Evolutionary conservation across 352 stramenopile genomes (phyloP).

Genomic region (Phytophthora pluvialis): DNA sequence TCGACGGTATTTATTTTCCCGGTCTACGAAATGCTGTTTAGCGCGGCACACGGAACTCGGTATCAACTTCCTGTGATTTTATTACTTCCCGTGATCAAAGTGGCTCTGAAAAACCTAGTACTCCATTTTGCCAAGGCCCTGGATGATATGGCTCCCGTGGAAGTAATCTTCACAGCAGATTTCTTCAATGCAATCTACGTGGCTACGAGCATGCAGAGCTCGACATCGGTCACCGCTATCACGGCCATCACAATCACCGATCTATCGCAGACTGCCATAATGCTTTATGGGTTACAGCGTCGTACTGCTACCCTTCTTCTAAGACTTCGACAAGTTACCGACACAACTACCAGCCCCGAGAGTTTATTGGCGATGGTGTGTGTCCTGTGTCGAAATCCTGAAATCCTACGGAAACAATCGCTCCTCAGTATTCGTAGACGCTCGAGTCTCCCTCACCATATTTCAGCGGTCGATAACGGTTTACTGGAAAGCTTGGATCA

Average conservation of each 20-base stretch:
- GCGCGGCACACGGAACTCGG: not conserved
- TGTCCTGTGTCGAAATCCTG: not conserved
- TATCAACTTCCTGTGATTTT: conserved; percentile 9
- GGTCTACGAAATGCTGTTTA: conserved; percentile 29
- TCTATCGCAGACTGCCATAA: conserved; percentile 18
- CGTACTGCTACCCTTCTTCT: conserved; percentile 1
- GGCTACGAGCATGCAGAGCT: conserved; percentile 9
- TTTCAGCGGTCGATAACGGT: not conserved
- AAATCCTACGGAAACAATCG: not conserved
- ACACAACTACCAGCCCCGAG: not conserved
- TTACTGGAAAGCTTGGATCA: conserved; percentile 5
- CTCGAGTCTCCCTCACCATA: not conserved
- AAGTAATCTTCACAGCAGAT: conserved; percentile 9
- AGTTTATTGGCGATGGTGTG: not conserved
- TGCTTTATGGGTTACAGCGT: conserved; percentile 25
- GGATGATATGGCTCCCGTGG: conserved; percentile 6
- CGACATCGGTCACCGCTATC: conserved; percentile 3
- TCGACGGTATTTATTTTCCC: conserved; percentile 31
- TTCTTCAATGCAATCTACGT: conserved; percentile 17
- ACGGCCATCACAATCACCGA: conserved; percentile 23
- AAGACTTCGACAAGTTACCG: conserved; percentile 3
- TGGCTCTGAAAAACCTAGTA: conserved; percentile 8
- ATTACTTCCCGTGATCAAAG: conserved; percentile 7
- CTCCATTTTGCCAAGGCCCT: conserved; percentile 8
- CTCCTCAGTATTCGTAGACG: not conserved